Base-by-base conservation (phyloP, 306 rosid species). In the Heteromeles arbutifolia region DNA sequence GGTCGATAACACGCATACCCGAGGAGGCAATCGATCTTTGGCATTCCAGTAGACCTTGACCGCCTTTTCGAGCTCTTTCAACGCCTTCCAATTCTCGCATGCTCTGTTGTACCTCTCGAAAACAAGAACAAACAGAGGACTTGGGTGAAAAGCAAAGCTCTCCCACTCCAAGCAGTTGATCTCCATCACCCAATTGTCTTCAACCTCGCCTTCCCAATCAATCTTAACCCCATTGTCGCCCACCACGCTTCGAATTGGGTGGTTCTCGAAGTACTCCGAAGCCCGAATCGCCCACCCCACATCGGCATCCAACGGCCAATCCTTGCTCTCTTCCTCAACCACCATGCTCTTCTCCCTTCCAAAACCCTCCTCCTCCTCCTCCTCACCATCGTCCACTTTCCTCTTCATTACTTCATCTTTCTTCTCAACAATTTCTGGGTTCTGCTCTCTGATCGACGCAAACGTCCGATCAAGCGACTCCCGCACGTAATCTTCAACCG, bases 181-280 rank as follows among this genome's bases (percentile, higher is more conserved):
- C 89, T 95, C 99, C 82, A 86, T 92, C 69, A 95, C 96, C 96
- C 93, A 92, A 68, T 84, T 89, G 77, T 92, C 97, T 26, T 92
- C 97, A 70, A 83, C 67, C 90, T 95, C 97, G 63, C 98, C 98
- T 85, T 95, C 97, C 97, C 96, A 95, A 69, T 92, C 97, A 78
- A 95, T 89, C 83, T 90, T 89, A 62, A 71, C 84, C 54, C 97
- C 97, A 83, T 92, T 87, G 65, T 90, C 92, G 14, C 89, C 96
- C 34, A 85, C 88, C 65, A 90, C 92, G 76, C 92, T 95, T 86
- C 80, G 82, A 6, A 90, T 92, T 5, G 96, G 86, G 79, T 95
- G 97, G 80, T 89, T 79, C 75, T 95, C 96, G 76, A 95, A 95
- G 78, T 95, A 95, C 86, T 95, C 96, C 1, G 97, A 95, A 19